phyloP scores from a whole-genome alignment of 2,329 filamentous ascomycete genomes.

The Cyphellophora attinorum region DNA sequence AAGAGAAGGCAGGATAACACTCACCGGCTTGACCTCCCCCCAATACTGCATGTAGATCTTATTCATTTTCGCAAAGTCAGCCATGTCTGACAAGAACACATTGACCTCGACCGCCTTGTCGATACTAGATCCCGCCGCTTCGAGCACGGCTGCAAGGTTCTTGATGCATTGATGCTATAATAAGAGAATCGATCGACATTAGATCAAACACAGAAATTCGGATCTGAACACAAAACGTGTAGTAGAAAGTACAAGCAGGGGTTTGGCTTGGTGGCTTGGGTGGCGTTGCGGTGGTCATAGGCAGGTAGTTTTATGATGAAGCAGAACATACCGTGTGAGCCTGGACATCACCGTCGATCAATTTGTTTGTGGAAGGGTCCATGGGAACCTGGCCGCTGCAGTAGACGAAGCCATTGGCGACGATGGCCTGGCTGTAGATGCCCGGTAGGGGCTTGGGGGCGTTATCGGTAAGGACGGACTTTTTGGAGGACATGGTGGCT shows the following conservation, averaged over 20 bases:
- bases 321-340: constrained; percentile 38
- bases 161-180: constrained; percentile 44
- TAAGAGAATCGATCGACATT: not conserved
- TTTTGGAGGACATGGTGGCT: not conserved
- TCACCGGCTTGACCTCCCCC: constrained; percentile 48
- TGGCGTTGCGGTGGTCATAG: not conserved
- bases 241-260: too few relatives aligned
- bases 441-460: constrained; percentile 42
- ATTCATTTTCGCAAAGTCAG: constrained; percentile 69
- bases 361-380: constrained; percentile 43
- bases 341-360: constrained; percentile 49
- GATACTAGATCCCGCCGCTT: constrained; percentile 49
- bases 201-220: constrained; percentile 3
- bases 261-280: not conserved
- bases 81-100: constrained; percentile 56
- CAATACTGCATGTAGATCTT: constrained; percentile 65
- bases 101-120: constrained; percentile 58
- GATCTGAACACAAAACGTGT: too few relatives aligned
- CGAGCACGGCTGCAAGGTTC: constrained; percentile 51
- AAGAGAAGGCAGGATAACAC: too few relatives aligned
- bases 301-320: not conserved
- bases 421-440: constrained; percentile 52
- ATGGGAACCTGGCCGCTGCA: constrained; percentile 56
- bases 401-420: constrained; percentile 59
- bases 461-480: constrained; percentile 35